These are phyloP conservation scores for Phytopythium vexans DNA, from an alignment of 352 stramenopile genomes.

Conservation along the genomic window DNA sequence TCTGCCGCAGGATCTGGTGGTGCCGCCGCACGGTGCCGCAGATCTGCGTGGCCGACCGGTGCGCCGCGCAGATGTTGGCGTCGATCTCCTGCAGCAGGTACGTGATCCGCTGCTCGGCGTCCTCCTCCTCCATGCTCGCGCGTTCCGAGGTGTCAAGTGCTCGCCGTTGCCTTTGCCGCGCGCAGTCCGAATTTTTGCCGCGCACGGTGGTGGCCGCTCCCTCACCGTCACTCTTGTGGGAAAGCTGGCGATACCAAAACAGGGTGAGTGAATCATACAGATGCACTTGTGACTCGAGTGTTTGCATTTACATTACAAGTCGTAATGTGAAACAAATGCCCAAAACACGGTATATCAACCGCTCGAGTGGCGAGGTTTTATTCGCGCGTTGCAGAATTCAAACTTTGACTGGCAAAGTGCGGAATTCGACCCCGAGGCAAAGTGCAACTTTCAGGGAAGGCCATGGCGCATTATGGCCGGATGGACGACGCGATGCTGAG, in stretches of 20 bases:
- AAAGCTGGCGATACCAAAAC: slow-evolving; percentile 8
- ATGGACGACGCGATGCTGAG: slow-evolving; percentile 1
- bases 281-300: no score
- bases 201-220: slow-evolving; percentile 2
- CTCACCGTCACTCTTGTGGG: slow-evolving; percentile 12
- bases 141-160: not conserved
- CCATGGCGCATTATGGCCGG: slow-evolving; percentile 3
- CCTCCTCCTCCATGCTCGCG: slow-evolving; percentile 54
- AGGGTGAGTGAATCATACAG: not conserved
- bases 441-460: not conserved
- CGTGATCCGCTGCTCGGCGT: slow-evolving; percentile 75
- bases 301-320: no score
- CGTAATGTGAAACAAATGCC: no score
- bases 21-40: slow-evolving; percentile 61
- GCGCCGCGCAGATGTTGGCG: slow-evolving; percentile 73
- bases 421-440: no score
- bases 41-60: slow-evolving; percentile 76
- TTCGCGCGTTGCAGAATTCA: no score
- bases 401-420: no score
- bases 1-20: slow-evolving; percentile 74
- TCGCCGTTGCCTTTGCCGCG: slow-evolving; percentile 15
- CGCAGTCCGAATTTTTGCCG: slow-evolving; percentile 16
- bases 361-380: no score
- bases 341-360: no score
- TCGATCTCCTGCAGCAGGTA: slow-evolving; percentile 86